Evolutionary conservation across 495 filamentous ascomycete species (phyloP).

Genomic region (Aspergillus biplanus): DNA sequence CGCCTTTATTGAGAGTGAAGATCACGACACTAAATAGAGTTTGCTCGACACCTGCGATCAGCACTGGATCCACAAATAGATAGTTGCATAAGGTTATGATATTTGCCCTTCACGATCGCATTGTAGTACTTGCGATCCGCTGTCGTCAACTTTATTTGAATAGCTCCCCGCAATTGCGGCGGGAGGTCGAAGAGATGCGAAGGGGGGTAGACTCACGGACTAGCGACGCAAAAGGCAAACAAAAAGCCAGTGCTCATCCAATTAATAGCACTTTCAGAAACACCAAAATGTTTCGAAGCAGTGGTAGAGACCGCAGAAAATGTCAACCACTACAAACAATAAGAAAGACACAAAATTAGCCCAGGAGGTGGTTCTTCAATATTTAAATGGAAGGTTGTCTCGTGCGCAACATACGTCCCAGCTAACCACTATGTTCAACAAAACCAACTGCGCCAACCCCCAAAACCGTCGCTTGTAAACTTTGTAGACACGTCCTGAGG

Average conservation of each 20-base stretch:
- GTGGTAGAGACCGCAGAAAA: slow-evolving; percentile 84
- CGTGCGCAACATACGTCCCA: slow-evolving; percentile 77
- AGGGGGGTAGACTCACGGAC: slow-evolving; percentile 57
- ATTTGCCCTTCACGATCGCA: neutral
- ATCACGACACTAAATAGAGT: slow-evolving; percentile 59
- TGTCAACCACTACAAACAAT: slow-evolving; percentile 74
- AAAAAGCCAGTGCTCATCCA: slow-evolving; percentile 89
- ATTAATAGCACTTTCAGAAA: slow-evolving; percentile 79
- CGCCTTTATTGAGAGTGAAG: slow-evolving; percentile 76
- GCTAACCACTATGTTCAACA: slow-evolving; percentile 90
- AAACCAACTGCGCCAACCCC: slow-evolving; percentile 77
- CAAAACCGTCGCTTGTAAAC: slow-evolving; percentile 92
- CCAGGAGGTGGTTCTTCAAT: neutral
- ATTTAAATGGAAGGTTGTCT: neutral
- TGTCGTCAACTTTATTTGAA: no score
- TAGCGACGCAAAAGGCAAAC: slow-evolving; percentile 77
- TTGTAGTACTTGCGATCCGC: neutral
- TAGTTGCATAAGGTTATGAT: neutral
- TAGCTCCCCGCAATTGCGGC: no score
- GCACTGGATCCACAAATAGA: neutral
- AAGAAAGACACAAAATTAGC: slow-evolving; percentile 8
- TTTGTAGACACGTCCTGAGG: slow-evolving; percentile 55
- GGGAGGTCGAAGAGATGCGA: neutral
- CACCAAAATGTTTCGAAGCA: slow-evolving; percentile 74
- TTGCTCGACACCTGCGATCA: neutral